These are phyloP conservation scores for Aspergillus incahuasiensis DNA, from an alignment of 495 filamentous ascomycete genomes.

Conservation along the genomic window DNA sequence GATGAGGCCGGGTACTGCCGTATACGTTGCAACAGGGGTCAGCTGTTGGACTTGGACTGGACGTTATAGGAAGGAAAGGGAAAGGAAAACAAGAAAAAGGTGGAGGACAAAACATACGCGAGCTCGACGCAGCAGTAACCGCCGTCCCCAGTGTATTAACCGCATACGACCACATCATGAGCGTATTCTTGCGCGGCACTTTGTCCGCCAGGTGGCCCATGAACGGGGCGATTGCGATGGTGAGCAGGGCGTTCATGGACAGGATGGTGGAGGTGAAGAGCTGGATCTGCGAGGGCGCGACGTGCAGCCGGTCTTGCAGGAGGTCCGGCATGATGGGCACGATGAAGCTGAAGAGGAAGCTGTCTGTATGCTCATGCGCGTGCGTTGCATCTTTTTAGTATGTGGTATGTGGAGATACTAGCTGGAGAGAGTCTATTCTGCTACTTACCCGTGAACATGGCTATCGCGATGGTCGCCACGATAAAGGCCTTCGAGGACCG, in stretches of 20 bases:
- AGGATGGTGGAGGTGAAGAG: conserved; percentile 14
- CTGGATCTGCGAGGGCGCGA: conserved; percentile 19
- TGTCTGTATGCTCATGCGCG: conserved; percentile 13
- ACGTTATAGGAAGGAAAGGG: too few species aligned
- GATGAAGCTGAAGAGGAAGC: conserved; percentile 25
- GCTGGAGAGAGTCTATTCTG: background rate
- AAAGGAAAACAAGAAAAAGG: too few species aligned
- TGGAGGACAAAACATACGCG: conserved; percentile 10
- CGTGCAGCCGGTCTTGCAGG: conserved; percentile 19
- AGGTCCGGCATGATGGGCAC: conserved; percentile 25
- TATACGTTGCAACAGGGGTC: too few species aligned
- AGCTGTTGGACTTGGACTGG: too few species aligned
- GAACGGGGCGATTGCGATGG: conserved; percentile 16
- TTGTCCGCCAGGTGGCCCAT: conserved; percentile 22
- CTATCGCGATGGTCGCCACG: background rate
- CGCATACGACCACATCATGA: conserved; percentile 15
- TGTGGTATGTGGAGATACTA: background rate
- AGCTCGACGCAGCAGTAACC: conserved; percentile 11
- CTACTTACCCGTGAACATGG: background rate
- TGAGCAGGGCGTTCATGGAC: conserved; percentile 18
- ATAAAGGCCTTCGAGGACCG: background rate
- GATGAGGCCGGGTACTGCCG: conserved; percentile 22
- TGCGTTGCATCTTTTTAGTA: too few species aligned
- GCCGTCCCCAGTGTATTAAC: conserved; percentile 18
- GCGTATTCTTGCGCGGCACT: conserved; percentile 13